Base-by-base conservation (phyloP, 345 rosid genomes). In the Brassica rapa region DNA sequence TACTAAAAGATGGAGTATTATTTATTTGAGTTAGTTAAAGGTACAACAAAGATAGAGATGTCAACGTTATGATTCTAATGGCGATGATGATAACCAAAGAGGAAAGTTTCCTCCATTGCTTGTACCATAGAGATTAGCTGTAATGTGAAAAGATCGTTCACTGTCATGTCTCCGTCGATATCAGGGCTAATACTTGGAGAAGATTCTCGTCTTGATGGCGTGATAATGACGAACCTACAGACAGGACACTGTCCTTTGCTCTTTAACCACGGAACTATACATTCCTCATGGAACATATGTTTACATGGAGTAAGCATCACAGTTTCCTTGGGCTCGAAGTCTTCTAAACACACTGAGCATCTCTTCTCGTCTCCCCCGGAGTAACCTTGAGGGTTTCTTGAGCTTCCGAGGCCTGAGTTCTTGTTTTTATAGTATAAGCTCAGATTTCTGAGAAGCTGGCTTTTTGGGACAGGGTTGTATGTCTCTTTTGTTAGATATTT, bases 221-320 rank as follows among this genome's bases (percentile, higher is more conserved):
- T 88, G 16, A 79, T 43, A 4, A 94, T 67, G 1, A 73, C 67
- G 56, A 33, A 86, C 77, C 98, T 83, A 32, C 98, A 91, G 2
- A 94, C 87, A 0, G 97, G 98, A 76, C 96, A 94, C 43, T 86
- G 89, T 15, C 89, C 87, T 5, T 86, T 80, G 68, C 82, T 86
- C 71, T 79, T 90, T 32, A 86, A 76, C 98, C 97, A 94, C 1
- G 93, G 92, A 57, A 89, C 86, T 27, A 94, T 90, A 65, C 97
- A 92, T 2, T 86, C 92, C 61, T 90, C 92, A 9, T 94, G 98
- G 70, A 90, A 94, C 96, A 92, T 90, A 12, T 94, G 98, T 53
- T 86, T 79, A 65, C 98, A 92, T 1, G 94, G 96, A 35, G 97
- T 94, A 4, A 89, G 30, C 90, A 82, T 87, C 60, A 92, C 96